A percentile compares a stretch with the other conserved stretches of the same genome.
These are phyloP conservation scores for Eucalyptus marginata DNA, from an alignment of 345 rosid species.

Conservation along the genomic window DNA sequence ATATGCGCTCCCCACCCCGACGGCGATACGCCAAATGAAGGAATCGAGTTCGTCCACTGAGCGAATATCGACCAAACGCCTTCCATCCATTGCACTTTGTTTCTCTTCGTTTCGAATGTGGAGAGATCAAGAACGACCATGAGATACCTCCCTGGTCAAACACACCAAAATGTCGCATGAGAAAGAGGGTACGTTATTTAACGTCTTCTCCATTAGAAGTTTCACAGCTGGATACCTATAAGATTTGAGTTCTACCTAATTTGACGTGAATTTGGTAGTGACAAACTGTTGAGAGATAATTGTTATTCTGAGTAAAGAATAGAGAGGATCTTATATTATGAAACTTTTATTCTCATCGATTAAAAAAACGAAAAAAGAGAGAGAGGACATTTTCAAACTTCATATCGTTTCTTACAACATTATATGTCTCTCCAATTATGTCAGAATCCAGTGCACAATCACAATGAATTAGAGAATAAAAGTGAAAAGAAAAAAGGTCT, in stretches of 20 bases:
- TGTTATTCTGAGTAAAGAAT: not conserved
- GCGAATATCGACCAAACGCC: not conserved
- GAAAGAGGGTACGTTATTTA: not conserved
- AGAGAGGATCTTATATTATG: not conserved
- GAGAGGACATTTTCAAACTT: not conserved
- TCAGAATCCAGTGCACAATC: not conserved
- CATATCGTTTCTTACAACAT: not conserved
- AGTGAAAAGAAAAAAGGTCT: too few species aligned
- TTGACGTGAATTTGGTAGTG: not conserved
- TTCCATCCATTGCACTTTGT: not conserved
- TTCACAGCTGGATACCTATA: not conserved
- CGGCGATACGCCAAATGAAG: not conserved
- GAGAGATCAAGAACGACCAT: not conserved
- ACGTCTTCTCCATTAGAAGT: not conserved
- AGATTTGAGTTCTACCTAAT: not conserved
- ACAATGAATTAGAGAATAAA: not conserved
- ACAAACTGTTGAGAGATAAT: not conserved
- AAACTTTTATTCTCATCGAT: not conserved
- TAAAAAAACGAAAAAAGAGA: fast-evolving
- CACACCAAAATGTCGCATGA: not conserved
- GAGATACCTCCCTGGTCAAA: not conserved
- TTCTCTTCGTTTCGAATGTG: not conserved
- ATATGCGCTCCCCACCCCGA: not conserved
- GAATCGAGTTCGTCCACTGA: not conserved
- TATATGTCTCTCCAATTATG: not conserved